Evolutionary conservation across 1,284 basidiomycete genomes (phyloP).

Genomic region (Cutaneotrichosporon arboriforme): DNA sequence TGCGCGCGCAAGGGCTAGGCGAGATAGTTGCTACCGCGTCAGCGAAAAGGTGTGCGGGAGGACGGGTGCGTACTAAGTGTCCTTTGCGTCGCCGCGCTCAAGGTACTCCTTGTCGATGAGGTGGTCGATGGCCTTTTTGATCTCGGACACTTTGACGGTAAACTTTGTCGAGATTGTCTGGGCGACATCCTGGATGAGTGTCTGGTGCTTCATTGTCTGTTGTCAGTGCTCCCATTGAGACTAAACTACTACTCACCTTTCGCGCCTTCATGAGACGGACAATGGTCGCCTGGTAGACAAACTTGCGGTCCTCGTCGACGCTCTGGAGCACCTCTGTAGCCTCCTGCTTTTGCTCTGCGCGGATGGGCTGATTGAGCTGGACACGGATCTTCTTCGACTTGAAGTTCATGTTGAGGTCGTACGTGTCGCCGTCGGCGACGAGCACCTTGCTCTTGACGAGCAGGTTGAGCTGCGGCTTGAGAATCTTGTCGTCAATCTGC

Average conservation of each 20-base stretch:
- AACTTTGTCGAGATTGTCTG: conserved; percentile 64
- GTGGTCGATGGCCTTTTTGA: conserved; percentile 83
- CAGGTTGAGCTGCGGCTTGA: conserved; percentile 75
- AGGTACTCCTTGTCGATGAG: conserved; percentile 97
- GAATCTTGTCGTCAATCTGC: conserved; percentile 71
- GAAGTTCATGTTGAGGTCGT: conserved; percentile 86
- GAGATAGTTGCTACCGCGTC: conserved; percentile 26
- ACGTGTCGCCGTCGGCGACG: conserved; percentile 68
- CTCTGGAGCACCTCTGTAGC: conserved; percentile 85
- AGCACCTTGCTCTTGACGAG: conserved; percentile 88
- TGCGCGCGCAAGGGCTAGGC: conserved; percentile 12
- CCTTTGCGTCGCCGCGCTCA: conserved; percentile 73
- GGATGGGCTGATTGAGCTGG: conserved; percentile 88
- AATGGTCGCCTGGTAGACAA: conserved; percentile 94
- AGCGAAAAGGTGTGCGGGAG: neutral
- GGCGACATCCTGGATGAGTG: conserved; percentile 89
- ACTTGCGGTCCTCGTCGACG: conserved; percentile 96
- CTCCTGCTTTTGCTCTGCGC: conserved; percentile 90
- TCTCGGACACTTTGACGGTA: conserved; percentile 43
- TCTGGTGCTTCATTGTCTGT: conserved; percentile 95
- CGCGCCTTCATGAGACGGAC: conserved; percentile 98
- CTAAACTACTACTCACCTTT: too few relatives aligned
- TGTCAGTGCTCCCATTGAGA: conserved; percentile 49
- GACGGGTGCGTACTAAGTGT: conserved; percentile 18
- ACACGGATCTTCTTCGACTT: conserved; percentile 85